These are phyloP conservation scores for Leucocoprinus leucothites DNA, from an alignment of 768 basidiomycete genomes.

Conservation along the genomic window DNA sequence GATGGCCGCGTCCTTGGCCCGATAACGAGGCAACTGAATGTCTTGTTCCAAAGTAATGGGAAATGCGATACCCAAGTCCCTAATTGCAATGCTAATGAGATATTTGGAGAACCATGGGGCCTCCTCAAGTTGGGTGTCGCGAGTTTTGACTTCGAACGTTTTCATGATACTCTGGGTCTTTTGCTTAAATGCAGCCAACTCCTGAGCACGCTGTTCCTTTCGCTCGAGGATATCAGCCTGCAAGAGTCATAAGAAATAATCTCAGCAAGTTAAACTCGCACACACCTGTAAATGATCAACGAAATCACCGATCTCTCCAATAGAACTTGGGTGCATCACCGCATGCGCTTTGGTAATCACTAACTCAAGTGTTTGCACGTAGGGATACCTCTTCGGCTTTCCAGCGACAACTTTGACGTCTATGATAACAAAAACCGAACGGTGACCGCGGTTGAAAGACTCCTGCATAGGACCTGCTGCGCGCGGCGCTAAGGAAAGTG, in stretches of 20 bases:
- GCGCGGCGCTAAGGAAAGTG: slow-evolving; percentile 78
- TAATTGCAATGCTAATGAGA: slow-evolving; percentile 50
- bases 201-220: slow-evolving; percentile 70
- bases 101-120: slow-evolving; percentile 56
- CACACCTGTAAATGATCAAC: slow-evolving; percentile 78
- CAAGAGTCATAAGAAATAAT: slow-evolving; percentile 6
- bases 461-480: slow-evolving; percentile 31
- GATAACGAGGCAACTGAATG: slow-evolving; percentile 34
- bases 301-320: slow-evolving; percentile 88
- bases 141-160: slow-evolving; percentile 67
- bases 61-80: slow-evolving; percentile 85
- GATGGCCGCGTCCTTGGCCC: slow-evolving; percentile 40
- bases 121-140: slow-evolving; percentile 33
- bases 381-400: slow-evolving; percentile 21
- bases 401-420: slow-evolving; percentile 54
- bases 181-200: slow-evolving; percentile 81
- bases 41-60: slow-evolving; percentile 68
- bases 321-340: slow-evolving; percentile 91
- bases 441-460: slow-evolving; percentile 55
- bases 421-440: slow-evolving; percentile 81
- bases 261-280: background rate
- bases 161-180: slow-evolving; percentile 72
- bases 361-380: slow-evolving; percentile 43
- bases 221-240: slow-evolving; percentile 74
- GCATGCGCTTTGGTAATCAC: slow-evolving; percentile 79